Conservation (phyloP, 1,284 basidiomycete species). For the Cryptococcus hybrid region DNA sequence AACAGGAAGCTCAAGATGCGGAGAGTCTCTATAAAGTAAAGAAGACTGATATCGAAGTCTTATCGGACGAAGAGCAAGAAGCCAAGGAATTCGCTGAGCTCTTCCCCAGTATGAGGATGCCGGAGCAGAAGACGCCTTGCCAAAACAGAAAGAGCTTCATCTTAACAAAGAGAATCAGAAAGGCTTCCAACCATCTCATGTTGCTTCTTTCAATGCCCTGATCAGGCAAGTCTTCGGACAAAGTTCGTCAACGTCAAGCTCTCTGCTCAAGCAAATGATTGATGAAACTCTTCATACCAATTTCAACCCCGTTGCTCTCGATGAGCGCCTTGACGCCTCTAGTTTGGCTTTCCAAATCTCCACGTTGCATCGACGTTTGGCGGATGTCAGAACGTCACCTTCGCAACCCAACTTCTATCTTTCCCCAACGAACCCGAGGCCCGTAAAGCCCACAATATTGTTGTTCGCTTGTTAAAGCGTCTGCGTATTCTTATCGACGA, state of each 20-base stretch:
- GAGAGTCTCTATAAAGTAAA: conserved; percentile 78
- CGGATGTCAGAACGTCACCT: conserved; percentile 47
- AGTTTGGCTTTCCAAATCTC: conserved; percentile 38
- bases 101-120: conserved; percentile 71
- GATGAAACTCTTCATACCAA: conserved; percentile 20
- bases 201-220: conserved; percentile 33
- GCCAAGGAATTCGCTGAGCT: conserved; percentile 75
- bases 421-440: conserved; percentile 71
- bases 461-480: conserved; percentile 58
- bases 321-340: conserved; percentile 29
- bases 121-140: conserved; percentile 20
- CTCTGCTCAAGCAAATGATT: conserved; percentile 16
- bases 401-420: conserved; percentile 71
- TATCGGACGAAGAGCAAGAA: conserved; percentile 71
- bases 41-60: conserved; percentile 59
- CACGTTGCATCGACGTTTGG: conserved; percentile 27
- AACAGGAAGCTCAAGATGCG: conserved; percentile 63
- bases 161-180: conserved; percentile 2
- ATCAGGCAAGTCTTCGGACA: conserved; percentile 19
- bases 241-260: background rate
- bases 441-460: conserved; percentile 59
- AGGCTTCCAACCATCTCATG: conserved; percentile 23
- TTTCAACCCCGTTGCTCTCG: conserved; percentile 23
- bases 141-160: background rate
- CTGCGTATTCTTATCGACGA: conserved; percentile 65